Percentiles rank a stretch among this genome's conserved stretches.
phyloP scores from a whole-genome alignment of 2,329 filamentous ascomycete species.

The Grosmannia clavigera region DNA sequence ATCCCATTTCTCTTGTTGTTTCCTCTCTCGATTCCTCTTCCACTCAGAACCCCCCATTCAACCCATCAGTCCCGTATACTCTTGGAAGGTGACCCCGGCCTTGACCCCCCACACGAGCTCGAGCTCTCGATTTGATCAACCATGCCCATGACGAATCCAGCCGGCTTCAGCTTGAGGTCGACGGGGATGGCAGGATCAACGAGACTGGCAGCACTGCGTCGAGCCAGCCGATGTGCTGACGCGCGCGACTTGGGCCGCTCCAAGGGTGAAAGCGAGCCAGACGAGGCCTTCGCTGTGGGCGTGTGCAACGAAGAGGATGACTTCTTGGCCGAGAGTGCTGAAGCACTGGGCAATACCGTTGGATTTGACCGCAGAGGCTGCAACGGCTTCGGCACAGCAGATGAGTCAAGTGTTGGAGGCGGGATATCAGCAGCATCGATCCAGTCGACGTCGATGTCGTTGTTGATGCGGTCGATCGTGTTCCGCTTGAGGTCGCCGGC shows the following conservation, averaged over 20 bases:
- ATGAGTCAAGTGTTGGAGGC: background rate
- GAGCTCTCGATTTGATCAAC: conserved; percentile 39
- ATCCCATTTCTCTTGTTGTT: background rate
- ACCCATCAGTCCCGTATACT: background rate
- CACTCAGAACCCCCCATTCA: background rate
- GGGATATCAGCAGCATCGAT: background rate
- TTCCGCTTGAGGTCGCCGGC: background rate
- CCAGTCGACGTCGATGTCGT: background rate
- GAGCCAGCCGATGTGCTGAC: background rate
- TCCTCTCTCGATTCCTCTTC: background rate
- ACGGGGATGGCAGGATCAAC: conserved; percentile 15
- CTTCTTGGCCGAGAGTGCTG: background rate
- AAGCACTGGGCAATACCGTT: background rate
- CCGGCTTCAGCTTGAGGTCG: conserved; percentile 2
- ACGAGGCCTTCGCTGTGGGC: background rate
- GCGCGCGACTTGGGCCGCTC: too few species aligned
- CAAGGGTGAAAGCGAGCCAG: background rate
- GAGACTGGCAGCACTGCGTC: conserved; percentile 33
- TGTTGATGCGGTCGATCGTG: background rate
- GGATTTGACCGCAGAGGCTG: background rate
- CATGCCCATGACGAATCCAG: conserved; percentile 35
- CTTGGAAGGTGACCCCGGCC: background rate
- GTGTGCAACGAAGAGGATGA: background rate
- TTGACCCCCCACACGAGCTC: background rate
- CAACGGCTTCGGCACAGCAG: background rate